Conservation (phyloP, 2,329 filamentous ascomycete genomes). For the Pseudogymnoascus sp. region DNA sequence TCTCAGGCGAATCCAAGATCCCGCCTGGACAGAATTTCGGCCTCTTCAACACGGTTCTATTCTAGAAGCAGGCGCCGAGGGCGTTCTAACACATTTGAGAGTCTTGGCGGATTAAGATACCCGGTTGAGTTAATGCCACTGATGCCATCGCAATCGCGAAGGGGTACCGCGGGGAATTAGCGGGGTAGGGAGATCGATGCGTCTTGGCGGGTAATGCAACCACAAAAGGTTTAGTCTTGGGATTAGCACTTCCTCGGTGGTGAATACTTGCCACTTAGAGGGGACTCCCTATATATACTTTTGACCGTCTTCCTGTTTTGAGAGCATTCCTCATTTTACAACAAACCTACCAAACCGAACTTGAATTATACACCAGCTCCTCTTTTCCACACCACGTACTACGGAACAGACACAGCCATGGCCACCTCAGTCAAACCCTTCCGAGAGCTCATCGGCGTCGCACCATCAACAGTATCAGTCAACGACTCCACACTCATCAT, state of each 20-base stretch:
- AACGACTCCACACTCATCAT: slow-evolving; percentile 55
- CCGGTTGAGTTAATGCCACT: not conserved
- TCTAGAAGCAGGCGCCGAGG: not conserved
- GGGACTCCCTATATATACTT: not conserved
- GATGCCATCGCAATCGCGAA: not conserved
- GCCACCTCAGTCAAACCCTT: slow-evolving; percentile 19
- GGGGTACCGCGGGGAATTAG: no score
- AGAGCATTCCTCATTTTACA: not conserved
- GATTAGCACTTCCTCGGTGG: not conserved
- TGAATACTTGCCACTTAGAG: not conserved
- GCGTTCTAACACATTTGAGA: no score
- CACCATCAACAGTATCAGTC: slow-evolving; percentile 47
- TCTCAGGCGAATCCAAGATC: not conserved
- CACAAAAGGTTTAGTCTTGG: not conserved
- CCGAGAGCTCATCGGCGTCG: slow-evolving; percentile 38
- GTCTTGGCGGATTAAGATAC: not conserved
- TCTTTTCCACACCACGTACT: not conserved
- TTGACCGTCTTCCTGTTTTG: not conserved
- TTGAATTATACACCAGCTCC: not conserved
- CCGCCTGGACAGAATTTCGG: not conserved
- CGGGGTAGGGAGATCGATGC: no score
- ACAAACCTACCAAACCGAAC: not conserved
- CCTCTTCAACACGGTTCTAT: not conserved
- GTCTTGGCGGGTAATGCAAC: not conserved
- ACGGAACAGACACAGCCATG: not conserved